Base-by-base conservation (phyloP, 2,329 filamentous ascomycete genomes). In the Pestalotiopsis fici region DNA sequence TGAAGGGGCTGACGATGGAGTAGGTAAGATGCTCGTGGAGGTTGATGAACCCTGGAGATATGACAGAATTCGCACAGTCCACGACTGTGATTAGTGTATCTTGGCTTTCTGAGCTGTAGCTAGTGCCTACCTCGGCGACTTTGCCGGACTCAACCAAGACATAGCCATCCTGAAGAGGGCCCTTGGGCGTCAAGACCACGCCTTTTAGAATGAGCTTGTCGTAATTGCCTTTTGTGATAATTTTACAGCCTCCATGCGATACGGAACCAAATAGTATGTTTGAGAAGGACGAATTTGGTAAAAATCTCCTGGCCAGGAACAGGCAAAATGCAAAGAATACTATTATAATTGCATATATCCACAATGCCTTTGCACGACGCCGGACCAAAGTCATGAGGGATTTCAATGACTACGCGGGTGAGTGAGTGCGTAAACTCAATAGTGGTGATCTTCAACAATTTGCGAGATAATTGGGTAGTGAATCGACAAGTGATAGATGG, bases 151-250 rank as follows among this genome's bases (percentile, higher is more conserved):
- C 72, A 0, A 79, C 50, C 35, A 73, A 71, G 21, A 78, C 67
- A 31, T 71, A 70, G 64, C 73, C 71, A 47, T 74, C 70, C 2
- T 15, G 11, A 15, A 65, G 47, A 6, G 73, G 74, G 6, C 72
- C 72, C 12, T 74, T 69, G 1, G 70, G 57, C 0, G 77, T 86
- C 82, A 69, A 77, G 54, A 77, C 71, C 1, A 80, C 86, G 47
- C 83, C 84, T 7, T 80, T 78, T 0, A 86, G 76, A 37, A 74
- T n/a, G 3, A 74, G 59, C 7, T 69, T 69, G 3, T 31, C 21
- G 3, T 68, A 69, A 28, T 69, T 54, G 4, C 71, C 72, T 23
- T 67, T 68, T 18, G 23, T 66, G 64, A 66, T 50, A 43, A 74
- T n/a, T 21, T 31, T 54, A n/a, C 61, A 64, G 12, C 15, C 43